These are phyloP conservation scores for Sphaerulina populicola DNA, from an alignment of 2,329 filamentous ascomycete species.

Conservation along the genomic window DNA sequence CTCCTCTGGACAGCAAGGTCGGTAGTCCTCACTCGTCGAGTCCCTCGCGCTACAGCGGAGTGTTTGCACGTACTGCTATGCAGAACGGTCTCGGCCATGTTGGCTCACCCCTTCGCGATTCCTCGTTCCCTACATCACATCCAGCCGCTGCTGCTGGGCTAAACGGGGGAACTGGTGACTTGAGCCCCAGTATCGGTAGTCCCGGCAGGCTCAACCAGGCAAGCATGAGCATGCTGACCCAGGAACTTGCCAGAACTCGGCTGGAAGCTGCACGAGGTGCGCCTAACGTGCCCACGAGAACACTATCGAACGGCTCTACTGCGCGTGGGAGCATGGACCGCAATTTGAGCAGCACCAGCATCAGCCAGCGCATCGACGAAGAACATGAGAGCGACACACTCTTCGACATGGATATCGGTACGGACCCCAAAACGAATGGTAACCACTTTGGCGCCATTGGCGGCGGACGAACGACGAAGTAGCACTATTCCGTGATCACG, in stretches of 20 bases:
- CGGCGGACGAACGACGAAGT: slow-evolving; percentile 16
- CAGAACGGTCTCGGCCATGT: slow-evolving; percentile 47
- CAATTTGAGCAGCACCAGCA: slow-evolving; percentile 19
- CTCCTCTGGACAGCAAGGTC: slow-evolving; percentile 35
- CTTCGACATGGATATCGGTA: slow-evolving; percentile 22
- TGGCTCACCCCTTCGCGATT: slow-evolving; percentile 57
- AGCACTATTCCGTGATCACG: not conserved
- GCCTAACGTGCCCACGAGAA: slow-evolving; percentile 9
- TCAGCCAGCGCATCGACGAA: slow-evolving; percentile 22
- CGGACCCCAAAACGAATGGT: slow-evolving; percentile 9
- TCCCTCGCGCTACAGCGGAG: slow-evolving; percentile 54
- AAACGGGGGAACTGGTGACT: slow-evolving; percentile 18
- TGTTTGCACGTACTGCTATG: slow-evolving; percentile 39
- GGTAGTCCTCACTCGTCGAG: slow-evolving; percentile 51
- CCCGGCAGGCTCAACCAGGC: slow-evolving; percentile 48
- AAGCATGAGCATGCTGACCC: slow-evolving; percentile 54
- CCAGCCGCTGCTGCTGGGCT: slow-evolving; percentile 11
- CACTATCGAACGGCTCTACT: slow-evolving; percentile 18
- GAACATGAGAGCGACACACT: slow-evolving; percentile 16
- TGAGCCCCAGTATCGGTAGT: slow-evolving; percentile 43
- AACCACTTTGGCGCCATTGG: slow-evolving; percentile 18
- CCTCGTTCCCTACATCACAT: slow-evolving; percentile 27
- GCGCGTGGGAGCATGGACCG: slow-evolving; percentile 19
- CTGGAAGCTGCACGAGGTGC: slow-evolving; percentile 30
- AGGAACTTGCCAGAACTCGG: slow-evolving; percentile 39